Evolutionary conservation across 805 yeast genomes (phyloP), one percentile per base, ranked within the genome.

Genomic region (Candida ascalaphidarum): DNA sequence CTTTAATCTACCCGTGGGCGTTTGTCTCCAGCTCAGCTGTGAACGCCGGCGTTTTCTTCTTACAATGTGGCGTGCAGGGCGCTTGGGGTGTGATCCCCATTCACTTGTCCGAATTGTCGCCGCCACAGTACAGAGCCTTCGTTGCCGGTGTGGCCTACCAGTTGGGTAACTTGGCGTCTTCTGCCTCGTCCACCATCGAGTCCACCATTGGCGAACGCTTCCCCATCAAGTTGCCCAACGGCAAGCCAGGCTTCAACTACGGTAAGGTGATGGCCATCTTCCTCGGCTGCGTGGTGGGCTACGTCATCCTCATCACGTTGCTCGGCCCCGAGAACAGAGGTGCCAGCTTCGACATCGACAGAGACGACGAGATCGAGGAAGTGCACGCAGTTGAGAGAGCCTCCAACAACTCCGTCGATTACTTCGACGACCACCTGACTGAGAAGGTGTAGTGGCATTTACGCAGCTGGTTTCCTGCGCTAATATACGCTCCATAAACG

Each of bases 81-180:
- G 76, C 77, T 5, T 80, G 83, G 81, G 85, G 86, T 36, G 71
- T 79, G 26, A 62, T 73, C 9, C 83, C 86, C 11, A 67, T 76
- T 23, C 76, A 77, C 50, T 55, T 80, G 22, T 60, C 76, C 17
- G 88, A 80, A 50, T 58, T 79, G 27, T 68, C 81, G 10, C 54
- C 55, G 13, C 52, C 59, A 11, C 44, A 40, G 10, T 79, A 77
- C 32, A 61, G 82, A 43, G 63, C 84, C 1, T 63, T 78, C 36
- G 64, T 77, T 25, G 67, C 69, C 30, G 82, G 85, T 28, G 50
- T 74, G 14, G 65, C 74, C 7, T 79, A 79, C 46, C 86, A 79
- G 52, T 64, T 79, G 33, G 86, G 86, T 57, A 78, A 79, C 49
- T 64, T 80, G 44, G 81, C 78, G 0, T 71, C 82, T 4, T 68